Base-by-base conservation (phyloP, 2,329 filamentous ascomycete species). In the Aspergillus amoenus region DNA sequence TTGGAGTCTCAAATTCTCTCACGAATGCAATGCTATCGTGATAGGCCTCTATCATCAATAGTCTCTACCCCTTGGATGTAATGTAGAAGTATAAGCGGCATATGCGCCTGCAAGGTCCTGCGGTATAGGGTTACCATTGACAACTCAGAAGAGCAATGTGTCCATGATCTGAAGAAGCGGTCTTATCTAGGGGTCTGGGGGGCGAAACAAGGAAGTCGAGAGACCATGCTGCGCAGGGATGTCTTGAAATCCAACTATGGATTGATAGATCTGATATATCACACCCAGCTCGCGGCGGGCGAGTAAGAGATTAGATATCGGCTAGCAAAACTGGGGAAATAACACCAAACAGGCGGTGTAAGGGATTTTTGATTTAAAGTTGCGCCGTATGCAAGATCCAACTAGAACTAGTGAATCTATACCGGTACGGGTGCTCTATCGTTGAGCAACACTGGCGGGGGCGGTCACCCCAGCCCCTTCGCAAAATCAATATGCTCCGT, bases 131-230 rank as follows among this genome's bases (percentile, higher is more conserved):
- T 18, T 24, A 48, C 39, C 22, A 37, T 48, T 34, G 18, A 37
- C 17, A 15, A 18, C 27, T 13, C 30, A 9, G 27, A 8, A 34
- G 17, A 34, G 12, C 37, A 30, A 12, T 22, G 17, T 17, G 11
- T 8, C 12, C 21, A 41, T n/a, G 7, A 24, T 21, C 9, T n/a
- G 2, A 11, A 45, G n/a, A 13, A 24, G n/a, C n/a, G 24, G 24
- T 1, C 30, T 47, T 47, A 34, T 21, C 27, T 13, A 27, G 32
- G 18, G 32, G 12, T 11, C 9, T 30, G 9, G 17, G 17, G 9
- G 84, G 7, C 18, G 21, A 17, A 41, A 48, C 44, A 52, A 57
- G 43, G 30, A 32, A 37, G 13, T 30, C 39, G 22, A 30, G 44
- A 21, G 55, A 12, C 6, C 37, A 52, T 42, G 40, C 34, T 24